Evolutionary conservation across 495 filamentous ascomycete species (phyloP).

Genomic region (Aspergillus baeticus): DNA sequence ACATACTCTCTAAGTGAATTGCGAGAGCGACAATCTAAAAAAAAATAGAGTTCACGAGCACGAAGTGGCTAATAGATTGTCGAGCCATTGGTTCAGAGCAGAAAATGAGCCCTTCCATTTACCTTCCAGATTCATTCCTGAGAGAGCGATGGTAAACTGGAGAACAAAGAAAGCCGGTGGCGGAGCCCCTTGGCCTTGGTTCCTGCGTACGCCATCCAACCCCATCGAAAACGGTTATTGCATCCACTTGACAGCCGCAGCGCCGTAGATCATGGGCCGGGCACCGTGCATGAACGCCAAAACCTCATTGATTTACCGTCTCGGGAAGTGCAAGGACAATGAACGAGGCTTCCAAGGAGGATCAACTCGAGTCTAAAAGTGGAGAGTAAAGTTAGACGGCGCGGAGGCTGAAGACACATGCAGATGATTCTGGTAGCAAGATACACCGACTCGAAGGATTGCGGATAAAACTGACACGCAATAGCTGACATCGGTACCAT

Average conservation of each 20-base stretch:
- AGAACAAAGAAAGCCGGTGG: slow-evolving; percentile 15
- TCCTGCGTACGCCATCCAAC: slow-evolving; percentile 24
- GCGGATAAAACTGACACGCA: neutral
- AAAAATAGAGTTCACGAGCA: slow-evolving; percentile 1
- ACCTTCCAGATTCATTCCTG: slow-evolving; percentile 10
- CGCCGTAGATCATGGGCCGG: slow-evolving; percentile 16
- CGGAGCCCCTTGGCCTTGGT: slow-evolving; percentile 12
- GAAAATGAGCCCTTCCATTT: slow-evolving; percentile 11
- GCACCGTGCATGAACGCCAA: slow-evolving; percentile 9
- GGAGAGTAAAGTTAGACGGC: neutral
- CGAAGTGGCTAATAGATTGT: neutral
- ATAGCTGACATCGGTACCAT: neutral
- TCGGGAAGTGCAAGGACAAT: neutral
- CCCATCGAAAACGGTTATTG: slow-evolving; percentile 6
- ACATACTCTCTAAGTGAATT: neutral
- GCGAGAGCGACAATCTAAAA: neutral
- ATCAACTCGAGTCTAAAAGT: slow-evolving; percentile 2
- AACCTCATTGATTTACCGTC: neutral
- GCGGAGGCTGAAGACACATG: neutral
- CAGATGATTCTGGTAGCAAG: neutral
- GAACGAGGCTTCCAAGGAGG: neutral
- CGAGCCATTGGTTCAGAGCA: neutral
- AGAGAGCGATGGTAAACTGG: neutral
- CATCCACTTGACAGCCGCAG: slow-evolving; percentile 6
- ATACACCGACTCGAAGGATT: neutral